These are phyloP conservation scores for Blakeslea trispora DNA, from an alignment of 371 early-diverging fungal genomes.

Conservation along the genomic window DNA sequence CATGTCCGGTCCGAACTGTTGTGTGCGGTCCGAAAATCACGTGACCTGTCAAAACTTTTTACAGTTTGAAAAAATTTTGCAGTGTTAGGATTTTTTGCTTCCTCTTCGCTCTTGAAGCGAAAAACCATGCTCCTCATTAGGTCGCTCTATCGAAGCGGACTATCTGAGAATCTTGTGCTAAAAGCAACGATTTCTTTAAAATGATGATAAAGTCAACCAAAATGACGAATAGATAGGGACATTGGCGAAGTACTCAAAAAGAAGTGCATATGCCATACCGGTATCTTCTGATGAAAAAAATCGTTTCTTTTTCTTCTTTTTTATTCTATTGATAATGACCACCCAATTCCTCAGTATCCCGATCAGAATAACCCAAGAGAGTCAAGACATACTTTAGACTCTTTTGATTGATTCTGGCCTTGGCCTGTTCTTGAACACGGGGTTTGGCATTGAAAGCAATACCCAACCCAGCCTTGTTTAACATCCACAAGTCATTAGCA, in stretches of 20 bases:
- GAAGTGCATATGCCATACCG: slow-evolving; percentile 3
- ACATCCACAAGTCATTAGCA: slow-evolving; percentile 98
- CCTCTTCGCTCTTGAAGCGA: neutral
- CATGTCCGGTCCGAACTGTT: no score
- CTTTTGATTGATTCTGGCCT: slow-evolving; percentile 88
- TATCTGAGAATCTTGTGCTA: neutral
- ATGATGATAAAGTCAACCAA: slow-evolving; percentile 13
- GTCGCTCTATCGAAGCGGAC: slow-evolving; percentile 1
- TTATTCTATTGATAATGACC: slow-evolving; percentile 13
- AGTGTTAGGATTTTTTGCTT: neutral
- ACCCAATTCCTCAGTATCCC: slow-evolving; percentile 52
- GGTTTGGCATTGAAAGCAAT: slow-evolving; percentile 99
- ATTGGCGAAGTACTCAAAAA: slow-evolving; percentile 2
- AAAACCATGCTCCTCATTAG: neutral
- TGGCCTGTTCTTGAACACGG: slow-evolving; percentile 84
- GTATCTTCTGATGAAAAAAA: slow-evolving; percentile 9
- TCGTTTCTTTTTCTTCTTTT: no score
- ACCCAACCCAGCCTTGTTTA: slow-evolving; percentile 94
- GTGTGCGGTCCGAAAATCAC: no score
- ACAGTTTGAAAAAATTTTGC: no score
- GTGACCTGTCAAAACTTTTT: no score
- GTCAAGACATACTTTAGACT: slow-evolving; percentile 80
- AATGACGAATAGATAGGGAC: slow-evolving; percentile 11
- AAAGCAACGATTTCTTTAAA: neutral
- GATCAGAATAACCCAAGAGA: slow-evolving; percentile 49